Evolutionary conservation across 768 basidiomycete genomes (phyloP), one percentile per base, ranked within the genome.

Genomic region (Xanthoconium purpureum): DNA sequence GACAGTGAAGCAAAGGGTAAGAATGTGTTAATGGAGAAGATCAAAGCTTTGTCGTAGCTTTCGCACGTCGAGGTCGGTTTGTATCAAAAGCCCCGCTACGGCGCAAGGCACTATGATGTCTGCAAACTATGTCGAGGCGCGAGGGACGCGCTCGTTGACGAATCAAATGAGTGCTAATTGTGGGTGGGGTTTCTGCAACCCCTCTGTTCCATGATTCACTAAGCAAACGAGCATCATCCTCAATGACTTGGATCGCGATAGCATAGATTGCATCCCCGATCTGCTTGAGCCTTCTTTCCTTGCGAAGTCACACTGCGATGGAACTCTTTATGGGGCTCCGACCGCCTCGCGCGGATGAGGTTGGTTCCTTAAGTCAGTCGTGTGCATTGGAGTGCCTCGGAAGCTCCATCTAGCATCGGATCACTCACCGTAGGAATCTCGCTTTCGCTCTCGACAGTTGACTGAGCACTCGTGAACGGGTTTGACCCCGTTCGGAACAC

Each of bases 1-100:
- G 71, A 66, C 17, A 78, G 83, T 38, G 80, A 80, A 47, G 82
- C 77, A 24, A 92, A 88, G 74, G 93, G 93, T 12, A 84, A 80
- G 63, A 79, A 78, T 36, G 75, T 92, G n/a, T 71, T 95, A 33
- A 56, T 87, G 58, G 86, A 87, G 63, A 88, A 77, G 61, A 61
- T 82, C 56, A 61, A 66, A 55, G 71, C 67, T 42, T 61, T 81
- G 12, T 63, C 46, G 43, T 69, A 69, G 52, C 36, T 51, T 24
- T 38, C 35, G 24, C 32, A 35, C 24, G 18, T 29, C 48, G 42
- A 36, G 32, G 47, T 42, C 36, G 10, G 17, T 24, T n/a, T 38
- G 35, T 49, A 58, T 52, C 43, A 48, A 66, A 63, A 63, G 46
- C 48, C 36, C 29, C 5, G 20, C 33, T 43, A 29, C 15, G 17